phyloP scores from a whole-genome alignment of 306 rosid species.

The Pterocarpus santalinus region DNA sequence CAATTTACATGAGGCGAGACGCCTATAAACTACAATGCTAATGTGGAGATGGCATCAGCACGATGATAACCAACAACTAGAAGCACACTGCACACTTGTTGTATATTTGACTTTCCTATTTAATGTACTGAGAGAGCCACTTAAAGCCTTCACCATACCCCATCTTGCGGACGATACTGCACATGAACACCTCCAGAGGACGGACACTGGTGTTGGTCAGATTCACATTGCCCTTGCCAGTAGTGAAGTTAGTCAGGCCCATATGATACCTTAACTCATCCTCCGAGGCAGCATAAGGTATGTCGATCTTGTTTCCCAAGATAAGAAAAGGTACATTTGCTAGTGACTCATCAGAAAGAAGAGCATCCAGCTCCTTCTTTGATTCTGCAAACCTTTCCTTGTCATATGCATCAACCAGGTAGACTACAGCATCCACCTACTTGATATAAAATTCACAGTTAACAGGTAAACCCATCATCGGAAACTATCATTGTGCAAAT shows the following conservation, averaged over 20 bases:
- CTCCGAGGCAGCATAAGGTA: constrained; percentile 84
- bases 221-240: constrained; percentile 82
- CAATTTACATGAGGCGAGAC: constrained; percentile 56
- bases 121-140: constrained; percentile 90
- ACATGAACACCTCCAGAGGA: constrained; percentile 88
- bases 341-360: constrained; percentile 74
- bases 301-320: constrained; percentile 85
- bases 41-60: constrained; percentile 41
- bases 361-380: constrained; percentile 82
- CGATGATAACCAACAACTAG: constrained; percentile 33
- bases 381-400: constrained; percentile 78
- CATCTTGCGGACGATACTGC: constrained; percentile 93
- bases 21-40: constrained; percentile 41
- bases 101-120: constrained; percentile 53
- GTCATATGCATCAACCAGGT: constrained; percentile 83
- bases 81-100: constrained; percentile 40
- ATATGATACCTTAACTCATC: constrained; percentile 72
- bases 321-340: constrained; percentile 78
- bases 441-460: background rate
- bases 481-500: background rate
- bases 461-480: background rate
- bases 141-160: constrained; percentile 88
- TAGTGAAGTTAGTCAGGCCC: constrained; percentile 79
- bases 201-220: constrained; percentile 71
- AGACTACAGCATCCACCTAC: constrained; percentile 86